Evolutionary conservation across 2,329 filamentous ascomycete species (phyloP).

Genomic region (Hymenoscyphus fraxineus): DNA sequence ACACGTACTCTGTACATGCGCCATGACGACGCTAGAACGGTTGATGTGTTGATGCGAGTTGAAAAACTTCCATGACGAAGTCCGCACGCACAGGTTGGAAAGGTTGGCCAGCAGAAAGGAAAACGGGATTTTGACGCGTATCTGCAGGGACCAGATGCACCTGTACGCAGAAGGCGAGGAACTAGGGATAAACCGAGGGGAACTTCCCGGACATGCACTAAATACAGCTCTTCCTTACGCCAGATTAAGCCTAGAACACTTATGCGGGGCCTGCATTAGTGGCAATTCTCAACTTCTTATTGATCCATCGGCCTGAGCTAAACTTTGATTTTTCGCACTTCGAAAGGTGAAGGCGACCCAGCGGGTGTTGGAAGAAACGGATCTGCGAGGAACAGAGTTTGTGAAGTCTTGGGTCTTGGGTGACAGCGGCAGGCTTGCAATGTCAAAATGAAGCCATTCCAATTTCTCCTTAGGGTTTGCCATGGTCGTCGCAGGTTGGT

Average conservation of each 20-base stretch:
- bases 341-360: neutral
- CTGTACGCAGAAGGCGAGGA: neutral
- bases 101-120: neutral
- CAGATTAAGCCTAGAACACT: neutral
- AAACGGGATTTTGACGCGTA: neutral
- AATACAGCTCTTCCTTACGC: neutral
- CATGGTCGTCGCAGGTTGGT: neutral
- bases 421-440: neutral
- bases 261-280: neutral
- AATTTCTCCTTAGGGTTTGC: neutral
- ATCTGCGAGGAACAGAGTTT: neutral
- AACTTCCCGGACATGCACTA: neutral
- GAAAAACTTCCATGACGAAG: too few relatives aligned
- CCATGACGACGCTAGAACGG: too few relatives aligned
- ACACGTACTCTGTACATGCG: too few relatives aligned
- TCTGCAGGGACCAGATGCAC: neutral
- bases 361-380: neutral
- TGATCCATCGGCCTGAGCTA: neutral
- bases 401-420: neutral
- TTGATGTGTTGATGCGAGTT: too few relatives aligned
- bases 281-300: neutral
- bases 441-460: neutral
- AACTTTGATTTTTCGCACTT: neutral
- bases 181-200: neutral
- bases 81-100: neutral